Percentiles rank a stretch among this genome's conserved stretches.
Conservation (phyloP, 805 yeast species). For the Saturnispora serradocipensis region DNA sequence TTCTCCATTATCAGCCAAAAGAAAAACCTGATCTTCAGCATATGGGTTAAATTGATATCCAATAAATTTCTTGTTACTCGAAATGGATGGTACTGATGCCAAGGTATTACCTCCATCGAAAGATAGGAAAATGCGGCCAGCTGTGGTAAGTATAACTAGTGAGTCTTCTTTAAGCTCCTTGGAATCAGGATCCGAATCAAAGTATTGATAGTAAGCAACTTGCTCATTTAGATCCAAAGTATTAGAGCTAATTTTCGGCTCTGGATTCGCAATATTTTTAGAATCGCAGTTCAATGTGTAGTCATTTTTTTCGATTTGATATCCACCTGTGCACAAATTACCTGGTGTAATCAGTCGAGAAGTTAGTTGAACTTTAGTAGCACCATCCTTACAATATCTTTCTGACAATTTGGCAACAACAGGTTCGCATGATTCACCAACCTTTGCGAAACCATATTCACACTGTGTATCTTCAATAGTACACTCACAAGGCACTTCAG, state of each 20-base stretch:
- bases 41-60: constrained; percentile 41
- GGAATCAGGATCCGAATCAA: constrained; percentile 39
- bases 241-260: constrained; percentile 26
- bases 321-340: constrained; percentile 23
- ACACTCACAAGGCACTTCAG: constrained; percentile 56
- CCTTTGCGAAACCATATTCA: constrained; percentile 37
- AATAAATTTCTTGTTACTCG: constrained; percentile 28
- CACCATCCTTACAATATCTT: constrained; percentile 18
- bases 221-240: constrained; percentile 41
- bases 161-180: constrained; percentile 47
- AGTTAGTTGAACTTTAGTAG: constrained; percentile 17
- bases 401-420: constrained; percentile 10
- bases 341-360: constrained; percentile 22
- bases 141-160: constrained; percentile 48
- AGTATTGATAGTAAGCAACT: constrained; percentile 48
- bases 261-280: constrained; percentile 19
- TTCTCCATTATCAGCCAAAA: constrained; percentile 39
- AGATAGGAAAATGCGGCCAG: constrained; percentile 50
- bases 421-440: constrained; percentile 40
- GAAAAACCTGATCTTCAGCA: constrained; percentile 45
- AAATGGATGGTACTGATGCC: constrained; percentile 34
- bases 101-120: constrained; percentile 51
- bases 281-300: constrained; percentile 29
- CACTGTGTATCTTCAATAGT: constrained; percentile 64
- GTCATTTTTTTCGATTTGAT: constrained; percentile 16